These are phyloP conservation scores for Heterobasidion parviporum DNA, from an alignment of 1,284 basidiomycete species.

Conservation along the genomic window DNA sequence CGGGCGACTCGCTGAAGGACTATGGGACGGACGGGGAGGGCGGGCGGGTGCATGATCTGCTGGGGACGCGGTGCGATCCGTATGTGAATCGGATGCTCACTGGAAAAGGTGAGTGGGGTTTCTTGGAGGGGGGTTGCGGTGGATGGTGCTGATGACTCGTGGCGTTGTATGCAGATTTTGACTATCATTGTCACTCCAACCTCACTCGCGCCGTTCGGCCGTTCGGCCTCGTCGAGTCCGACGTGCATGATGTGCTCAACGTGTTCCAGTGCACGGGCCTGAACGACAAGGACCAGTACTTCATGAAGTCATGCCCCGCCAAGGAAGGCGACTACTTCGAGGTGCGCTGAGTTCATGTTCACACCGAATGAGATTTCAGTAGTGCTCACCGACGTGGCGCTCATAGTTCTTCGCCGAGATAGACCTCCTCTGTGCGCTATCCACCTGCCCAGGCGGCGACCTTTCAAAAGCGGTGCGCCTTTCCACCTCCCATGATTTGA, in stretches of 20 bases:
- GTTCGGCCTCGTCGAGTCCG: not conserved
- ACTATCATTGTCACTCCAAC: not conserved
- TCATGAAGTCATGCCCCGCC: not conserved
- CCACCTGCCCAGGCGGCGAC: not conserved
- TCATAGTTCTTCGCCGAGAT: not conserved
- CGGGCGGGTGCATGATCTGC: not conserved
- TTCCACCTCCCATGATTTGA: too few relatives aligned
- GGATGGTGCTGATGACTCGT: too few relatives aligned
- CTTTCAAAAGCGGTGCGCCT: not conserved
- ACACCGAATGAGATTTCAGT: too few relatives aligned
- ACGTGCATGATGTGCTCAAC: not conserved
- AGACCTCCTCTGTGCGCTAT: not conserved
- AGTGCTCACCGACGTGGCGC: too few relatives aligned
- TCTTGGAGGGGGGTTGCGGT: not conserved
- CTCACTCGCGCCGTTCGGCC: not conserved
- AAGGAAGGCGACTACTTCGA: not conserved
- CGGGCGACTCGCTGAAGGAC: not conserved
- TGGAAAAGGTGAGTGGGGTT: not conserved
- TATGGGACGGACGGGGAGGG: not conserved
- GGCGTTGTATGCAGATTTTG: not conserved
- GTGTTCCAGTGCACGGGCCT: not conserved
- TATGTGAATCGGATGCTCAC: not conserved
- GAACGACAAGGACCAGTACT: not conserved
- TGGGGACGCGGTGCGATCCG: not conserved
- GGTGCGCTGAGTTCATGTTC: not conserved